Conservation (phyloP, 2,329 filamentous ascomycete species). For the Fusarium sp. region DNA sequence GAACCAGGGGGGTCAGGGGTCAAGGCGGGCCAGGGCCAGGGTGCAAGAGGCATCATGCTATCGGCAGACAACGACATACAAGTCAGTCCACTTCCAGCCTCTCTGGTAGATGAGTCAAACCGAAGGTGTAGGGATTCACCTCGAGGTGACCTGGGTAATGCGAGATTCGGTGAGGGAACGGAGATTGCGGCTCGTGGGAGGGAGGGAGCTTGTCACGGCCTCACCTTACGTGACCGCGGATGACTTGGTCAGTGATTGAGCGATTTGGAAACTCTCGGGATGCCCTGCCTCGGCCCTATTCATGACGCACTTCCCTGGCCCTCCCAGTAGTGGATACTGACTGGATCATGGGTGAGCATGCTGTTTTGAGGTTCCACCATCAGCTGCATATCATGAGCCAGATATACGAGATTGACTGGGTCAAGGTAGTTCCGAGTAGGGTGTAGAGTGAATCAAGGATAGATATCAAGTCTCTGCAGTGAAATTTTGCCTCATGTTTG, state of each 20-base stretch:
- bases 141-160: neutral
- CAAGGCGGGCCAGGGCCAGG: conserved; percentile 13
- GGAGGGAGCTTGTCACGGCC: neutral
- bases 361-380: conserved; percentile 13
- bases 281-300: neutral
- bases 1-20: conserved; percentile 37
- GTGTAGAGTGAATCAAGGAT: neutral
- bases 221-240: conserved; percentile 1
- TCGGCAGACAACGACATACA: conserved; percentile 11
- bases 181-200: conserved; percentile 15
- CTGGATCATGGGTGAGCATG: neutral
- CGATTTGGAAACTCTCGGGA: neutral
- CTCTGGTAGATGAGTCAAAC: neutral
- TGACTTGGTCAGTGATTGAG: conserved; percentile 1
- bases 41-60: conserved; percentile 30
- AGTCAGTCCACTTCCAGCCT: conserved; percentile 3
- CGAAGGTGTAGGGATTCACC: conserved; percentile 6
- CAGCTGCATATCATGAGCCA: conserved; percentile 31
- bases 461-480: neutral
- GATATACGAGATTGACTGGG: conserved; percentile 14
- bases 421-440: neutral
- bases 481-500: neutral
- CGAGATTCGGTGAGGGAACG: conserved; percentile 15
- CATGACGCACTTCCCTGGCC: neutral
- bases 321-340: neutral